Conservation (phyloP, 805 yeast species). For the Wickerhamiella kurtzmanii region DNA sequence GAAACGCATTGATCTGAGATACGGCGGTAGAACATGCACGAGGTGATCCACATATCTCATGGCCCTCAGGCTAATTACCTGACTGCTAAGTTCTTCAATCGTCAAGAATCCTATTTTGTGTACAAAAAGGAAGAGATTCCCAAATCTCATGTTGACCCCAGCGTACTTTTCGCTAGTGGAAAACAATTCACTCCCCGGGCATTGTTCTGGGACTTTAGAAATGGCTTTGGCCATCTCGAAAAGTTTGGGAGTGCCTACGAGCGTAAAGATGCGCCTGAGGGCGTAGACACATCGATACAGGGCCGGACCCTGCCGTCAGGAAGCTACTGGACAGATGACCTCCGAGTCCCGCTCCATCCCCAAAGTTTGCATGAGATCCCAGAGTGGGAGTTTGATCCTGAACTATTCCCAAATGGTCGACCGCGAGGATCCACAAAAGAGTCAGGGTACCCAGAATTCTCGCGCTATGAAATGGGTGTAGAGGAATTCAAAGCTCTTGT, state of each 20-base stretch:
- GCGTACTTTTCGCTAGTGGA: slow-evolving; percentile 35
- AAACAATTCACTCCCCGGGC: slow-evolving; percentile 69
- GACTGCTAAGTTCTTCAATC: slow-evolving; percentile 67
- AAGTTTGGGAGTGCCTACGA: background rate
- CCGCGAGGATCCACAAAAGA: slow-evolving; percentile 20
- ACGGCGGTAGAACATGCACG: slow-evolving; percentile 51
- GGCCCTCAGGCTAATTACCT: slow-evolving; percentile 66
- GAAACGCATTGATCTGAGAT: too few species aligned
- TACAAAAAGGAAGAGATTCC: slow-evolving; percentile 27
- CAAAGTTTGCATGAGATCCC: slow-evolving; percentile 38
- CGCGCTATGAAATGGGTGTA: slow-evolving; percentile 36
- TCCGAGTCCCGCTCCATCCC: slow-evolving; percentile 54
- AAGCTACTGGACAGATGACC: slow-evolving; percentile 60
- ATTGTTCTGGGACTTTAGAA: slow-evolving; percentile 62
- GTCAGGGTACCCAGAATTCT: slow-evolving; percentile 15
- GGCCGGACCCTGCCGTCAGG: slow-evolving; percentile 1
- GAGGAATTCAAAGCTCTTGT: slow-evolving; percentile 38
- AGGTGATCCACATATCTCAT: slow-evolving; percentile 55
- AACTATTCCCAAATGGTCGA: slow-evolving; percentile 22
- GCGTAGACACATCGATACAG: background rate
- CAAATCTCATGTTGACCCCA: slow-evolving; percentile 30
- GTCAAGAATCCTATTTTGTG: slow-evolving; percentile 57
- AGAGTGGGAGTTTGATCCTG: slow-evolving; percentile 41
- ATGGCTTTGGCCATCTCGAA: slow-evolving; percentile 49
- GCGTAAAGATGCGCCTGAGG: background rate